Conservation (phyloP, 2,329 filamentous ascomycete species). For the Clonostachys byssicola region DNA sequence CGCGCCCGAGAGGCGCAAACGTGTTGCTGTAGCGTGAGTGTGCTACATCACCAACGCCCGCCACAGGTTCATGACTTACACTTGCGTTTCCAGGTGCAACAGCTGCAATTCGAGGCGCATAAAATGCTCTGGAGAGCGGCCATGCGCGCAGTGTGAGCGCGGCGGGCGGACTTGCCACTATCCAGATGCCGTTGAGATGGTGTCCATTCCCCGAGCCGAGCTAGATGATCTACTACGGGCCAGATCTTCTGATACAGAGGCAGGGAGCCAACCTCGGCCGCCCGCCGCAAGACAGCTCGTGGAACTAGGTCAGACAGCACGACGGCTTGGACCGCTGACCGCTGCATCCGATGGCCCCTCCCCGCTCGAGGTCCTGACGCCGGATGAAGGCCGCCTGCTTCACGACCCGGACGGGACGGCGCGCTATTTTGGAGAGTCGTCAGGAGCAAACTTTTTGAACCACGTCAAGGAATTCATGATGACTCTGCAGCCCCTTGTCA, state of each 20-base stretch:
- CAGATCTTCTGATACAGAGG: too few species aligned
- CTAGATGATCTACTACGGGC: constrained; percentile 25
- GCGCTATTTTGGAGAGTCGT: constrained; percentile 43
- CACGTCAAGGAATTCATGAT: constrained; percentile 26
- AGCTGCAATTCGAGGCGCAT: constrained; percentile 47
- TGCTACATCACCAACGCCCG: not conserved
- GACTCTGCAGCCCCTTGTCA: constrained; percentile 3
- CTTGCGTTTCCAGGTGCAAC: constrained; percentile 36
- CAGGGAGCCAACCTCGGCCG: too few species aligned
- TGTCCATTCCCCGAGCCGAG: constrained; percentile 34
- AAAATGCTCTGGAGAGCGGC: constrained; percentile 45
- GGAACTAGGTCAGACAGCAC: too few species aligned
- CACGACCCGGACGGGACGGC: constrained; percentile 36
- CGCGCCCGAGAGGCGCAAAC: constrained; percentile 38
- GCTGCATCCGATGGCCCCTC: not conserved
- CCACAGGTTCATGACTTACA: not conserved
- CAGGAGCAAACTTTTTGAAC: constrained; percentile 44
- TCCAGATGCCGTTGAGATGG: constrained; percentile 36
- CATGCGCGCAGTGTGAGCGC: constrained; percentile 38
- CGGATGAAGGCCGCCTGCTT: constrained; percentile 31
- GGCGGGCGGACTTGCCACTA: constrained; percentile 41
- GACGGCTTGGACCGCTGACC: too few species aligned
- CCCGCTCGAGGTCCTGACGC: too few species aligned
- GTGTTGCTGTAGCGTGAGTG: constrained; percentile 44
- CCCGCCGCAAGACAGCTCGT: too few species aligned